Base-by-base conservation (phyloP, 768 basidiomycete genomes). In the Hebeloma cylindrosporum region DNA sequence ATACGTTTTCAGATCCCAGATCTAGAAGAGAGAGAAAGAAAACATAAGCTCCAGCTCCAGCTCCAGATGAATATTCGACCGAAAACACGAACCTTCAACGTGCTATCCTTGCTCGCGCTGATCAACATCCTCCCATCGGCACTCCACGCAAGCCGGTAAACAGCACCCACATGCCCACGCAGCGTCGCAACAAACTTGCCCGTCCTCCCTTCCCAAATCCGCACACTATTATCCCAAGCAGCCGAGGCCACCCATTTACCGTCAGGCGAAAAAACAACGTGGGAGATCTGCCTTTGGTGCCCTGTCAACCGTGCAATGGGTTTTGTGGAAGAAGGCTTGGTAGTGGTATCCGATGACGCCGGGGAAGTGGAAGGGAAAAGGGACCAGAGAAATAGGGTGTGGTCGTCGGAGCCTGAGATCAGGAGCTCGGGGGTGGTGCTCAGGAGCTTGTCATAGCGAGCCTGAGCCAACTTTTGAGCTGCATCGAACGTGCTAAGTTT, bases 351-450 rank as follows among this genome's bases (percentile, higher is more conserved):
- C 11, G 58, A 21, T 14, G 55, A 43, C 2, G 58, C 40, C 2
- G 61, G 57, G 2, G 59, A 69, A 36, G 61, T 64, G 40, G 73
- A 71, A 14, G 82, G 73, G 72, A 92, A 88, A 30, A 84, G 71
- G 23, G 91, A 87, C 95, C 93, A 97, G 9, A 99, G 78, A 78
- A 94, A 97, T 38, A 97, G 81, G 0, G 95, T 99, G 64, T 97
- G 95, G 63, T 99, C 95, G 62, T 99, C 94, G 3, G 94, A 97
- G 16, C 93, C 94, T 4, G 93, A 92, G 62, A 97, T 95, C 52
- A 95, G 72, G 3, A 91, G 73, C 63, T 97, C 94, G 8, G 91
- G 85, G 2, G 73, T 74, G 2, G 68, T 74, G 22, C 75, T 68
- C 14, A 87, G 74, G 45, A 90, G 74, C 5, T 73, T 69, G 25